A percentile compares a stretch with the other conserved stretches of the same genome.
Evolutionary conservation across 2,329 filamentous ascomycete species (phyloP).

Genomic region (Alternaria infectoria): DNA sequence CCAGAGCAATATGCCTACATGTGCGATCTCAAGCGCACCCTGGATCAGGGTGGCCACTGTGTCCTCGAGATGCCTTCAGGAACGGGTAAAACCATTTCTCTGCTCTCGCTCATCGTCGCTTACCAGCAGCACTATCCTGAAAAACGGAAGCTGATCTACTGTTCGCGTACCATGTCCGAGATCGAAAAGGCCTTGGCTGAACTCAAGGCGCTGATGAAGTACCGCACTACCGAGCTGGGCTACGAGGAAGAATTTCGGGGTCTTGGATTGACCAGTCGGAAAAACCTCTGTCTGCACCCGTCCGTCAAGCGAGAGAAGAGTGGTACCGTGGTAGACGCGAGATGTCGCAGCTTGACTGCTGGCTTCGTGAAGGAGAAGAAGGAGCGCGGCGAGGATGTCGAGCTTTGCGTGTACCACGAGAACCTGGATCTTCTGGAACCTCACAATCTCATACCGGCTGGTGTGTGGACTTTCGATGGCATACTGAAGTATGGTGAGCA

Average conservation of each 20-base stretch:
- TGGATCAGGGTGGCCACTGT: constrained; percentile 93
- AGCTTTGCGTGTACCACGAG: constrained; percentile 95
- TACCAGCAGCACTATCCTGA: constrained; percentile 95
- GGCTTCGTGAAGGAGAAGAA: constrained; percentile 99
- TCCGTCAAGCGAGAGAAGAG: constrained; percentile 97
- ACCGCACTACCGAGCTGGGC: constrained; percentile 86
- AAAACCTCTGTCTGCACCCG: constrained; percentile 95
- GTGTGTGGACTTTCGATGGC: constrained; percentile 93
- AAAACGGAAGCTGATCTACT: constrained; percentile 96
- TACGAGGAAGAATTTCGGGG: constrained; percentile 91
- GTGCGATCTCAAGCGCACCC: constrained; percentile 85
- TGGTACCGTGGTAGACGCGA: constrained; percentile 90
- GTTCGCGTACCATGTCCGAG: constrained; percentile 99
- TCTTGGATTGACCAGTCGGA: constrained; percentile 90
- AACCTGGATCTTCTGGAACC: constrained; percentile 95
- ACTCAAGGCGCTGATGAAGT: constrained; percentile 92
- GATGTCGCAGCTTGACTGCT: constrained; percentile 92
- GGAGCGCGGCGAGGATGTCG: constrained; percentile 90
- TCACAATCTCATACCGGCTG: constrained; percentile 91
- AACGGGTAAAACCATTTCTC: constrained; percentile 94
- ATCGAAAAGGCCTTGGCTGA: constrained; percentile 97
- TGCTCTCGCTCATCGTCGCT: constrained; percentile 92
- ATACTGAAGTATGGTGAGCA: constrained; percentile 89
- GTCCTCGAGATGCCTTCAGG: constrained; percentile 99
- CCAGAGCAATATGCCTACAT: constrained; percentile 70